phyloP scores from a whole-genome alignment of 1,139 yeast genomes.

The Candida tropicalis region DNA sequence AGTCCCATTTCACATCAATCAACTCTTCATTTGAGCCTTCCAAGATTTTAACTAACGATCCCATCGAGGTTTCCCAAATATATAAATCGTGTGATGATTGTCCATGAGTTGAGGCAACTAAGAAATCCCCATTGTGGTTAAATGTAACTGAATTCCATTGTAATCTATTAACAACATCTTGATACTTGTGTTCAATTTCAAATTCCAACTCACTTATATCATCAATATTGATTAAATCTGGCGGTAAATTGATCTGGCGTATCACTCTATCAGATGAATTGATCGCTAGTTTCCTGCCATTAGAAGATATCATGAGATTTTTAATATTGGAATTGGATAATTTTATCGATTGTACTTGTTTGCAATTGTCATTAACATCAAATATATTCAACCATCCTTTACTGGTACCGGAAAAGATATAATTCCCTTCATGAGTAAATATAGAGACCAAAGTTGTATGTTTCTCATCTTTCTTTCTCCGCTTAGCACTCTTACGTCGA shows the following conservation, averaged over 20 bases:
- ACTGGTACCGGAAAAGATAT: slow-evolving; percentile 73
- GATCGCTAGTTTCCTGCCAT: slow-evolving; percentile 70
- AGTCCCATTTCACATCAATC: slow-evolving; percentile 86
- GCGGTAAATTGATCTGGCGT: slow-evolving; percentile 65
- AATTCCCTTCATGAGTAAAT: slow-evolving; percentile 48
- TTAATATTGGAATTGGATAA: slow-evolving; percentile 74
- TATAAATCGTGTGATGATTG: slow-evolving; percentile 85
- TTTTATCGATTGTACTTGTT: slow-evolving; percentile 52
- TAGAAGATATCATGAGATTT: slow-evolving; percentile 62
- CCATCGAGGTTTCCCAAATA: slow-evolving; percentile 91
- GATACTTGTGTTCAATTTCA: slow-evolving; percentile 79
- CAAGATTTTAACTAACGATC: slow-evolving; percentile 81
- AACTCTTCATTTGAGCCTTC: slow-evolving; percentile 93
- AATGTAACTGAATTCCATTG: slow-evolving; percentile 88
- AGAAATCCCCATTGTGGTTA: slow-evolving; percentile 78
- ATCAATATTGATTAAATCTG: slow-evolving; percentile 43
- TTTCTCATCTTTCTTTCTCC: slow-evolving; percentile 22
- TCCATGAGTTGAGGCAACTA: slow-evolving; percentile 87
- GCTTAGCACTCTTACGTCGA: slow-evolving; percentile 19
- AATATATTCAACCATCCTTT: slow-evolving; percentile 75
- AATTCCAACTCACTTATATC: slow-evolving; percentile 51
- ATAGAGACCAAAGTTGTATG: slow-evolving; percentile 35
- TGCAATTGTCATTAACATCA: slow-evolving; percentile 20
- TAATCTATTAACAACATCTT: slow-evolving; percentile 83
- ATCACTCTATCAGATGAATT: slow-evolving; percentile 85